Conservation (phyloP, 371 early-diverging fungal species). For the Mucor indicus region DNA sequence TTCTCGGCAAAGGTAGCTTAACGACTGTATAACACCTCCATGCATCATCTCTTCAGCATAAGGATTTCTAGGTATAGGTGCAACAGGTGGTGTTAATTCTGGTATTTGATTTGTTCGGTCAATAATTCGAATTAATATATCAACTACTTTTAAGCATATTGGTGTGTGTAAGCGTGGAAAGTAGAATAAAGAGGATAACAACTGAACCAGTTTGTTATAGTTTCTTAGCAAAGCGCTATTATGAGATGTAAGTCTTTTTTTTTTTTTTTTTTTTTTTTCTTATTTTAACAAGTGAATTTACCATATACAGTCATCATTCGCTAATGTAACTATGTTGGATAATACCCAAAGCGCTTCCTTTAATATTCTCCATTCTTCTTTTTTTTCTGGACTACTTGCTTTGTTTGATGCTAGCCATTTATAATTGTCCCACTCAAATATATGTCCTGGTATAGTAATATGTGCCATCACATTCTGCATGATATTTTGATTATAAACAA, state of each 20-base stretch:
- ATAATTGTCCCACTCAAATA: neutral
- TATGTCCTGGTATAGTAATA: conserved; percentile 12
- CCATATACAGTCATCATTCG: conserved; percentile 17
- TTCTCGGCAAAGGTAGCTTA: conserved; percentile 1
- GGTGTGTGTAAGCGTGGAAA: neutral
- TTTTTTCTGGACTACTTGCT: conserved; percentile 3
- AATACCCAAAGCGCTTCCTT: conserved; percentile 43
- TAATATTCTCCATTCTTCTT: conserved; percentile 40
- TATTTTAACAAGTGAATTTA: neutral
- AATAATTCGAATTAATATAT: conserved; percentile 6
- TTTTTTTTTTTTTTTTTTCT: too few species aligned
- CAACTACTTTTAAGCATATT: conserved; percentile 7
- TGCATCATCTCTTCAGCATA: conserved; percentile 16
- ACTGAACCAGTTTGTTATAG: neutral
- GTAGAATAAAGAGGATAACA: conserved; percentile 3
- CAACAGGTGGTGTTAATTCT: conserved; percentile 8
- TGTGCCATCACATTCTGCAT: conserved; percentile 32
- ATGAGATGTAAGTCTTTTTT: too few species aligned
- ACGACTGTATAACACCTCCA: conserved; percentile 11
- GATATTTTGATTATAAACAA: conserved; percentile 30
- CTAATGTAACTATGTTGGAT: conserved; percentile 37
- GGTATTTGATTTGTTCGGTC: conserved; percentile 13
- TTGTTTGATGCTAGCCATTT: conserved; percentile 5
- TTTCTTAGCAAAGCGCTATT: conserved; percentile 9
- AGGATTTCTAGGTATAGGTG: conserved; percentile 1